These are phyloP conservation scores for Puya raimondii DNA, from an alignment of 176 grass and related monocot species.

Conservation along the genomic window DNA sequence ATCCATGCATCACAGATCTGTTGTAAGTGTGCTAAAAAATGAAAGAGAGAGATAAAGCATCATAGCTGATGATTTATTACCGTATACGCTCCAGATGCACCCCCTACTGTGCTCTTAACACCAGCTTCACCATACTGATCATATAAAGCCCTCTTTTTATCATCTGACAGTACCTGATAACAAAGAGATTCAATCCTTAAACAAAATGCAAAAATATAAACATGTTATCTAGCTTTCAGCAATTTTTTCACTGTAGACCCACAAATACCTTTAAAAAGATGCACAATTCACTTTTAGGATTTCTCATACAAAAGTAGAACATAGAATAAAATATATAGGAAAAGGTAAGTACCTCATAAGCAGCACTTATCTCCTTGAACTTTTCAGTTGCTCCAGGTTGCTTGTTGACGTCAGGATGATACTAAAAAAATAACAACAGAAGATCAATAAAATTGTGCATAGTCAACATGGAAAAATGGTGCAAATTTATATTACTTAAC, in stretches of 20 bases:
- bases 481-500: background rate
- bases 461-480: background rate
- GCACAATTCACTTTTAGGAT: background rate
- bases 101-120: slow-evolving; percentile 84
- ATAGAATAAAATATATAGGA: background rate
- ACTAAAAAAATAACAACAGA: slow-evolving; percentile 38
- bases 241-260: background rate
- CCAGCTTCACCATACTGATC: slow-evolving; percentile 99
- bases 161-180: slow-evolving; percentile 93
- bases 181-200: slow-evolving; percentile 30
- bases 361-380: slow-evolving; percentile 95
- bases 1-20: background rate
- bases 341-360: slow-evolving; percentile 72
- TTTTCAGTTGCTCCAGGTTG: slow-evolving; percentile 93
- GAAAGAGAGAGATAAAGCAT: slow-evolving; percentile 20
- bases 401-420: slow-evolving; percentile 98
- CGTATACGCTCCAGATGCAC: slow-evolving; percentile 76
- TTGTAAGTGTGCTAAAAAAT: slow-evolving; percentile 3
- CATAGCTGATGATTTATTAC: slow-evolving; percentile 36
- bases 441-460: background rate
- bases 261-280: background rate
- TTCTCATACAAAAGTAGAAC: background rate
- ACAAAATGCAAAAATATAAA: slow-evolving; percentile 10
- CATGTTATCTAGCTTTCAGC: background rate
- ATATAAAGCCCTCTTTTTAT: slow-evolving; percentile 87